Evolutionary conservation across 768 basidiomycete species (phyloP).

Genomic region (Podaxis carcinomalis): DNA sequence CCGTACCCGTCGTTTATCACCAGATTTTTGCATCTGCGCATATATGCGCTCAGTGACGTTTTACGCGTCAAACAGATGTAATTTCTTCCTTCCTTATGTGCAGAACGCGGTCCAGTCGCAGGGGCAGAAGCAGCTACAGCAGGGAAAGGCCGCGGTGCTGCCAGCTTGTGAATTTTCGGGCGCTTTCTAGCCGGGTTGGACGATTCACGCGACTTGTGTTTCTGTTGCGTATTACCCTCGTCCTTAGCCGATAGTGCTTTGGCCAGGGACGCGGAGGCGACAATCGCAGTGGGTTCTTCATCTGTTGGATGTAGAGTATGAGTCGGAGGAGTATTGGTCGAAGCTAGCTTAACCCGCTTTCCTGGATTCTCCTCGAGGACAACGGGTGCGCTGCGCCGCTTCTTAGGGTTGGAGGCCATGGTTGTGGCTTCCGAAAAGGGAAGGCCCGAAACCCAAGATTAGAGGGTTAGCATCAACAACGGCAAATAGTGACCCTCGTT

Average conservation of each 20-base stretch:
- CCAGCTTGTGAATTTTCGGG: slow-evolving; percentile 56
- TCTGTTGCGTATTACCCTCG: not conserved
- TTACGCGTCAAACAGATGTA: slow-evolving; percentile 77
- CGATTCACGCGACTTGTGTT: not conserved
- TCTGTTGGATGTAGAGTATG: not conserved
- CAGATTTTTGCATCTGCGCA: slow-evolving; percentile 72
- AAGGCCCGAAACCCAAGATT: not conserved
- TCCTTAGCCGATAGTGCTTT: not conserved
- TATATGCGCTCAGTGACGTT: slow-evolving; percentile 66
- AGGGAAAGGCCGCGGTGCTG: slow-evolving; percentile 71
- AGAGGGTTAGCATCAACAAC: not conserved
- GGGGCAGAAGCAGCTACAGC: slow-evolving; percentile 71
- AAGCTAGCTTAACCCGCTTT: slow-evolving; percentile 1
- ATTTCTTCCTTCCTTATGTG: slow-evolving; percentile 78
- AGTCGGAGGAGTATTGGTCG: not conserved
- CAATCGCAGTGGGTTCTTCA: not conserved
- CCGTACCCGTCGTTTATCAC: slow-evolving; percentile 69
- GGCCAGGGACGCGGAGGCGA: not conserved
- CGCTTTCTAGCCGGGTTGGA: slow-evolving; percentile 15
- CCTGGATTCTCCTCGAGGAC: not conserved
- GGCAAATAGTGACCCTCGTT: not conserved
- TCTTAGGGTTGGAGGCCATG: slow-evolving; percentile 1
- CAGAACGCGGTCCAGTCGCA: slow-evolving; percentile 76
- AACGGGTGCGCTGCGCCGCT: slow-evolving; percentile 1
- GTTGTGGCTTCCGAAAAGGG: not conserved